Evolutionary conservation across 2,329 filamentous ascomycete genomes (phyloP), one percentile per base, ranked within the genome.

Genomic region (Ophiostoma perfectum): DNA sequence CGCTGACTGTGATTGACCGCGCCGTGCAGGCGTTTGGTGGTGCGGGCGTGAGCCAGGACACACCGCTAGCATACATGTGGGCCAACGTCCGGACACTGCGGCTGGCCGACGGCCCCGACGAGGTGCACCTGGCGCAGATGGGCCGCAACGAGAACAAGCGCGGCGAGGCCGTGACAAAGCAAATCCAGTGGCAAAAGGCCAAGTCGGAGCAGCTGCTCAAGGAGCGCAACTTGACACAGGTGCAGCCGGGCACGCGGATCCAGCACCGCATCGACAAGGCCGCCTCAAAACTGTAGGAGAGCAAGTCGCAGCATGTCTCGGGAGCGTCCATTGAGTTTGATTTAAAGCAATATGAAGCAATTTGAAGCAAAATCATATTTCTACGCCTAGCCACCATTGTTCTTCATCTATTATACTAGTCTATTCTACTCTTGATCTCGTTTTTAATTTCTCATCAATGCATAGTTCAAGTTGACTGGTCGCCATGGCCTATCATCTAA

Each of bases 11-110:
- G 74, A 94, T 99, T 74, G 95, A 99, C 82, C 90, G 93, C 71
- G 95, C 95, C 0, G 88, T 99, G 12, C 95, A 99, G 84, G 86
- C 92, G 0, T 97, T 93, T 75, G 95, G 95, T 70, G 95, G 89
- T 70, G 92, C 91, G 4, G 95, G 95, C 76, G 90, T 99, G 65
- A 91, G 88, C 75, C 95, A 98, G 82, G 95, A 99, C 76, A 98
- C 95, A 1, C 95, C 95, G 27, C 82, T 99, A 72, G 93, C 93
- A 12, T 84, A 83, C 76, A 89, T 93, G 86, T 96, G 91, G 88
- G 88, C 91, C 27, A 81, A 84, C 70, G 91, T 93, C 75, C 84
- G 93, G 69, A 97, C 93, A 6, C 83, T 97, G 78, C 84, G 91
- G 70, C 86, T 97, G 73, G 93, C 92, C 0, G 95, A 99, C 79